Base-by-base conservation (phyloP, 2,329 filamentous ascomycete genomes). In the Clonostachys byssicola region DNA sequence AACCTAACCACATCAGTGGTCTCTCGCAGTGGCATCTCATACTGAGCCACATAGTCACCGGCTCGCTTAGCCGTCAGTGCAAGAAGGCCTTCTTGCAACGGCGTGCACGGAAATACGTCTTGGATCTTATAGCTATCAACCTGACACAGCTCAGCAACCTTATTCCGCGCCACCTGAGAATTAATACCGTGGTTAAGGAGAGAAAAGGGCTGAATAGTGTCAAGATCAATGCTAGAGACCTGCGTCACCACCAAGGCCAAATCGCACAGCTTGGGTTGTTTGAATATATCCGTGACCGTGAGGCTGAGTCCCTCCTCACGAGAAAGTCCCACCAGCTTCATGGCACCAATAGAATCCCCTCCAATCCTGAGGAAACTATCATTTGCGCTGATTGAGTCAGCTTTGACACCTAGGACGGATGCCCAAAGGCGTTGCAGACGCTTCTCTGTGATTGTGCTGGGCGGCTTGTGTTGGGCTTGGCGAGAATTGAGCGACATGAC, bases 291-390 rank as follows among this genome's bases (percentile, higher is more conserved):
- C n/a, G 30, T 33, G 12, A 48, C 47, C 9, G 42, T 30, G 12
- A 44, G 18, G 34, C 13, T 17, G 3, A 48, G 30, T 5, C 40
- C 39, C 16, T 47, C 20, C n/a, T 42, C 44, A 5, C 39, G 17
- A 16, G 48, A 34, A 5, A 48, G 40, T 9, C 40, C 46, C 14
- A 46, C 39, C 5, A 78, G 53, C 48, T 67, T 47, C 10, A 23
- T 42, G 4, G 45, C 45, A 2, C 63, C 52, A 2, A 77, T 64
- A 1, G 73, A 76, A 53, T 76, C 70, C 18, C 74, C 74, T 9
- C 74, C 80, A 0, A 82, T 69, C 4, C 71, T 70, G 69, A 84
- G 82, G 62, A 84, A 83, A 61, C 75, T 80, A 54, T 82, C 74
- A 10, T 80, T 72, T 2, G 73, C 61, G 2, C 73, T 68, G 16